Conservation (phyloP, 352 stramenopile species). For the Globisporangium nagaii region DNA sequence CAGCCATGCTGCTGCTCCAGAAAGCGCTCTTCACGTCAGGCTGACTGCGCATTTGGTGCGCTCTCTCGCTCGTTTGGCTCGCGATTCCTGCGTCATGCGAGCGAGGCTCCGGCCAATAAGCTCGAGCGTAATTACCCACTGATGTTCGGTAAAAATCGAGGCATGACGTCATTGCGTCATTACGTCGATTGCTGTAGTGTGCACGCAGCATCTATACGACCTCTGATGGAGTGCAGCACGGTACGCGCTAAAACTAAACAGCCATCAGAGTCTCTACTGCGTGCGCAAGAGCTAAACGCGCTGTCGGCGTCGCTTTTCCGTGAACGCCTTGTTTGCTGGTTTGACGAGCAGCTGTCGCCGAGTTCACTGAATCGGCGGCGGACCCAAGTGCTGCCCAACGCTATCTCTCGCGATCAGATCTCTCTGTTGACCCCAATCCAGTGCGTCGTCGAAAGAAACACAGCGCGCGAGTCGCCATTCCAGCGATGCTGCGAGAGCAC, state of each 20-base stretch:
- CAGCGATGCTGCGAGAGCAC: too few relatives aligned
- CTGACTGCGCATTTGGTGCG: slow-evolving; percentile 1
- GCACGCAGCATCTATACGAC: background rate
- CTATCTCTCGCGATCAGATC: too few relatives aligned
- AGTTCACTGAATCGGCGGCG: too few relatives aligned
- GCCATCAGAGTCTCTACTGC: background rate
- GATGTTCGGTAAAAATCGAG: slow-evolving; percentile 5
- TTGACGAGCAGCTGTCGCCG: too few relatives aligned
- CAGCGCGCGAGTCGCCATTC: too few relatives aligned
- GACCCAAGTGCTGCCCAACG: too few relatives aligned
- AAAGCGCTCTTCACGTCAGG: too few relatives aligned
- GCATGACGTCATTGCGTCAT: slow-evolving; percentile 14
- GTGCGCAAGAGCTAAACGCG: background rate
- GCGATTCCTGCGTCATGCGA: background rate
- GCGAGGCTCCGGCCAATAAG: slow-evolving; percentile 1
- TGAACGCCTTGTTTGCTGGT: too few relatives aligned
- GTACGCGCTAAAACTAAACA: background rate
- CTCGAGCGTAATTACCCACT: slow-evolving; percentile 6
- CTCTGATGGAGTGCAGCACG: background rate
- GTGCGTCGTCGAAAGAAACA: too few relatives aligned
- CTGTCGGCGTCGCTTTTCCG: too few relatives aligned
- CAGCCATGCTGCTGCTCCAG: background rate
- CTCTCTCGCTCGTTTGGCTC: background rate
- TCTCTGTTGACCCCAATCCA: too few relatives aligned
- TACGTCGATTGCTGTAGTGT: background rate